Base-by-base conservation (phyloP, 768 basidiomycete species). In the Amylocystis lapponica region DNA sequence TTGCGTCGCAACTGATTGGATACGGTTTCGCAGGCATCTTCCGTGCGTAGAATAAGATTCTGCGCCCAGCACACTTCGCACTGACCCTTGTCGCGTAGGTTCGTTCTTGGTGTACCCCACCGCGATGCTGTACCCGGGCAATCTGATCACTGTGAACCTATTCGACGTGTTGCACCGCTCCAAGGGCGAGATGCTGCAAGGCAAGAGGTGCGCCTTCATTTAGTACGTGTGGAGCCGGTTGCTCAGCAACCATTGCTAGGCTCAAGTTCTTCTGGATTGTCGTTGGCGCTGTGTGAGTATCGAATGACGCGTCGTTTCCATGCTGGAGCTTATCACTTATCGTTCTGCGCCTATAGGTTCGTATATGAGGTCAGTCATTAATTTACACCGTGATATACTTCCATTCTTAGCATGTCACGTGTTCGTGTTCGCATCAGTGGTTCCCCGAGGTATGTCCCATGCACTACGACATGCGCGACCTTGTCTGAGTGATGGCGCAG, bases 1-100 rank as follows among this genome's bases (percentile, higher is more conserved):
- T 53, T 27, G 47, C 48, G 8, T 50, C 53, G 6, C 57, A 58
- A 34, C 43, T 54, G 14, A 27, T 58, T 12, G 57, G 57, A 4
- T 58, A 58, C 31, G 55, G 56, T 6, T 42, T 56, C 27, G 53
- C 53, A 32, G 57, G 57, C 11, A 36, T 44, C 34, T 37, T 44
- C 34, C 65, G 72, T 2, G 56, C 66, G 1, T 71, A 37, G 48
- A 16, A n/a, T n/a, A n/a, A n/a, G n/a, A n/a, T n/a, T n/a, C n/a
- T n/a, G n/a, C n/a, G n/a, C n/a, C n/a, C n/a, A n/a, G n/a, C n/a
- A n/a, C n/a, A n/a, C n/a, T n/a, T n/a, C n/a, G n/a, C n/a, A n/a
- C n/a, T n/a, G n/a, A n/a, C n/a, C n/a, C n/a, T n/a, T n/a, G n/a
- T n/a, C n/a, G n/a, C 20, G 4, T 17, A 40, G 39, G 39, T n/a